Conservation (phyloP, 495 filamentous ascomycete species). For the Penicillium malachiteum region DNA sequence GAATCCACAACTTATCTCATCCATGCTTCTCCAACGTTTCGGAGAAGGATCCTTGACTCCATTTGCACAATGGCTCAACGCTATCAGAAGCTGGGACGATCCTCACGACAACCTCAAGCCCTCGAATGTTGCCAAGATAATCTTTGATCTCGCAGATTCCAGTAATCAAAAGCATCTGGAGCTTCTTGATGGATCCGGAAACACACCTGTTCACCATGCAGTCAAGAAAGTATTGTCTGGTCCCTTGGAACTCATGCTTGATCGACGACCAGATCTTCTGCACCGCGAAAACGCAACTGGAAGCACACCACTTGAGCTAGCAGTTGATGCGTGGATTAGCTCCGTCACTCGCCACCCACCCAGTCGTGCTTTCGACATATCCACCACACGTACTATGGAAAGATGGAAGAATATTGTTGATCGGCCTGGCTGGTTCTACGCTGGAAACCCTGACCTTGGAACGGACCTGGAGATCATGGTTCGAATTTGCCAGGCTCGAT, state of each 20-base stretch:
- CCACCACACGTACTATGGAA: no score
- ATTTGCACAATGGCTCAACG: conserved; percentile 38
- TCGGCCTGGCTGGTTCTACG: conserved; percentile 21
- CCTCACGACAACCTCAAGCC: no score
- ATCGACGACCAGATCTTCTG: conserved; percentile 55
- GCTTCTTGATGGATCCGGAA: conserved; percentile 64
- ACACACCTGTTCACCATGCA: conserved; percentile 61
- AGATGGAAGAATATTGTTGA: background rate
- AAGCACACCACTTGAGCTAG: conserved; percentile 64
- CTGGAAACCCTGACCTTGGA: conserved; percentile 6
- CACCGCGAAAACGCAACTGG: conserved; percentile 70
- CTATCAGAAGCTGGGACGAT: background rate
- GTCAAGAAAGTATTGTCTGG: conserved; percentile 37
- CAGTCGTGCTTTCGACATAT: no score
- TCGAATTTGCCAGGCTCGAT: conserved; percentile 22
- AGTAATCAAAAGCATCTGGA: conserved; percentile 52
- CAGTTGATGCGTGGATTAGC: conserved; percentile 51
- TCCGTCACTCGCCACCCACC: conserved; percentile 23
- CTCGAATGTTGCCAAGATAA: conserved; percentile 15
- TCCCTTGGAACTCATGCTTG: conserved; percentile 50
- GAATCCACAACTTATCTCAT: conserved; percentile 44
- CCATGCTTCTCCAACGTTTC: conserved; percentile 48
- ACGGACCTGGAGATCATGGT: conserved; percentile 16
- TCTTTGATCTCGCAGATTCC: conserved; percentile 52
- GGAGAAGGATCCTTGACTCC: conserved; percentile 49